These are phyloP conservation scores for Pseudogymnoascus sp. DNA, from an alignment of 2,329 filamentous ascomycete genomes.

Conservation along the genomic window DNA sequence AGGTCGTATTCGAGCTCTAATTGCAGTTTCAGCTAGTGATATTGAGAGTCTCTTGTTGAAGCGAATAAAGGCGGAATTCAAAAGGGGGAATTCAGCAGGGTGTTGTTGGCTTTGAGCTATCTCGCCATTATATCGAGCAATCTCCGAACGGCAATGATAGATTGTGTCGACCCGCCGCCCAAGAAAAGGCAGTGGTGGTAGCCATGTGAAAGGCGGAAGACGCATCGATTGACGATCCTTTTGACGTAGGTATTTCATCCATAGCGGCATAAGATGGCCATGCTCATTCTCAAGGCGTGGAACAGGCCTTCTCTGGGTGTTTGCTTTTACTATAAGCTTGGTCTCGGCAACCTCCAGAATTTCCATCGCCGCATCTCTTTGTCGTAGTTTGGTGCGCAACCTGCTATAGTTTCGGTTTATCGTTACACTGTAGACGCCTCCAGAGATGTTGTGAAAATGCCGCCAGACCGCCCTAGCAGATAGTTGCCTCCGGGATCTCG, in stretches of 20 bases:
- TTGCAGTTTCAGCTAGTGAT: constrained; percentile 69
- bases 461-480: constrained; percentile 67
- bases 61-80: constrained; percentile 92
- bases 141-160: constrained; percentile 72
- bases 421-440: constrained; percentile 86
- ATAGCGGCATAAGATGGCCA: constrained; percentile 55
- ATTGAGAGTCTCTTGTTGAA: constrained; percentile 89
- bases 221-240: constrained; percentile 77
- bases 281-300: constrained; percentile 57
- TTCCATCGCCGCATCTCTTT: constrained; percentile 60
- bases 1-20: constrained; percentile 41
- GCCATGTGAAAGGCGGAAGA: constrained; percentile 62
- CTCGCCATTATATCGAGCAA: constrained; percentile 77
- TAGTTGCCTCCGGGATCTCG: constrained; percentile 75
- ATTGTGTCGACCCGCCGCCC: constrained; percentile 89
- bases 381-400: constrained; percentile 71
- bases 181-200: constrained; percentile 63
- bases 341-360: constrained; percentile 73
- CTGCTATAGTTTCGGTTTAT: constrained; percentile 78
- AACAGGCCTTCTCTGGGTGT: constrained; percentile 36
- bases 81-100: constrained; percentile 71
- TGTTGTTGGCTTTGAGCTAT: constrained; percentile 80
- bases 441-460: constrained; percentile 86
- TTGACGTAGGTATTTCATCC: constrained; percentile 35
- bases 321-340: constrained; percentile 67